Evolutionary conservation across 495 filamentous ascomycete genomes (phyloP), one percentile per base, ranked within the genome.

Genomic region (Trichoderma gamsii): DNA sequence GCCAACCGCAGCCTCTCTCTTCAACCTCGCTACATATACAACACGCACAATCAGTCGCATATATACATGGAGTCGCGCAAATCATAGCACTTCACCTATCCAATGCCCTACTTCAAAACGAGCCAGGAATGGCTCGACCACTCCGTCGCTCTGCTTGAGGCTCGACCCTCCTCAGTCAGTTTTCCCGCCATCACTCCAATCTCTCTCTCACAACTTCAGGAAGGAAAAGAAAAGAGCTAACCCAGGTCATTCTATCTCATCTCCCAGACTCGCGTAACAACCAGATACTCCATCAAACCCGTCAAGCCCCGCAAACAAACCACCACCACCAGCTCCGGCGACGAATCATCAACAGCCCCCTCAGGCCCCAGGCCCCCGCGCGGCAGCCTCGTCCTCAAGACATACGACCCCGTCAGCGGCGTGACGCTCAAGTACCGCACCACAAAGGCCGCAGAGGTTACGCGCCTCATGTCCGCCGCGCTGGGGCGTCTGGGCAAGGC

Each of bases 361-460:
- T 65, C 67, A 12, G 68, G 32, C 43, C 69, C 38, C 4, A 75
- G 71, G 69, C 75, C 67, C 4, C 78, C 74, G 12, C 75, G 87
- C 71, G 92, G 90, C 69, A 84, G 82, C 29, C 87, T 99, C 35
- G 89, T 84, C 0, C 82, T 98, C 38, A 98, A 97, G 80, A 96
- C 93, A 18, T 99, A 86, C 82, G 92, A 97, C 77, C 91, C 95
- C 0, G 77, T 77, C 35, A 88, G 89, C 15, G 95, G 95, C 70
- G 85, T 87, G 63, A 88, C 89, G 67, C 85, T 99, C 43, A 96
- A 97, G 78, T 99, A 97, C 80, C 84, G 85, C 74, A 97, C 95
- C 21, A 87, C 90, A 76, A 96, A 96, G 73, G 89, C 88, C n/a
- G 91, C 91, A 21, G 93, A 97, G 76, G 94, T 99, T 4, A 86